These are phyloP conservation scores for Aspergillus sp. DNA, from an alignment of 2,329 filamentous ascomycete species.

Conservation along the genomic window DNA sequence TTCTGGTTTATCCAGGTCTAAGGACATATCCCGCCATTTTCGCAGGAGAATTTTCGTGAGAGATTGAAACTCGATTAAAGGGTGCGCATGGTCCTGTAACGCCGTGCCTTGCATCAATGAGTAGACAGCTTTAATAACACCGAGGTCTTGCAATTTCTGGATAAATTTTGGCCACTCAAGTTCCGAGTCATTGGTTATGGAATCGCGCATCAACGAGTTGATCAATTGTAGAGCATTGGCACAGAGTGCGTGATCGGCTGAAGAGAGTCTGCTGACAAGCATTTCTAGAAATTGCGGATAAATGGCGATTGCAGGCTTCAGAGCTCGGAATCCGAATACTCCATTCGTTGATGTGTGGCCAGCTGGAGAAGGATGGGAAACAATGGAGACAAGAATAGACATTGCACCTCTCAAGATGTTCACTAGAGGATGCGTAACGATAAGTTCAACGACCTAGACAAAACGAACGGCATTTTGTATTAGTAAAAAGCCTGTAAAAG, in stretches of 20 bases:
- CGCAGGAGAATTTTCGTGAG: constrained; percentile 83
- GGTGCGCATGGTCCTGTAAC: constrained; percentile 84
- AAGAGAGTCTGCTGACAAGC: constrained; percentile 86
- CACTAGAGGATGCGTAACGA: constrained; percentile 92
- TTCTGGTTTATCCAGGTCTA: constrained; percentile 84
- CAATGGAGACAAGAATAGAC: constrained; percentile 91
- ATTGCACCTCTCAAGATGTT: constrained; percentile 97
- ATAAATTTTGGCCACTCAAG: constrained; percentile 96
- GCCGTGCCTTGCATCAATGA: constrained; percentile 92
- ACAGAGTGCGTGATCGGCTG: constrained; percentile 91
- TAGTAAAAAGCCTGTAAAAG: background rate
- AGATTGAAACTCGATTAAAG: constrained; percentile 88
- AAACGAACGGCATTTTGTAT: constrained; percentile 3
- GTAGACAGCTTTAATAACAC: constrained; percentile 88
- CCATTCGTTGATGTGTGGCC: constrained; percentile 55
- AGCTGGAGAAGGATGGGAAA: constrained; percentile 74
- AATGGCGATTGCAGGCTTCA: constrained; percentile 87
- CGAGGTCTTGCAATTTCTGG: constrained; percentile 87
- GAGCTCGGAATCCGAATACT: constrained; percentile 80
- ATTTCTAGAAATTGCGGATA: constrained; percentile 94
- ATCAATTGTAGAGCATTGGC: constrained; percentile 93
- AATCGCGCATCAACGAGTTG: constrained; percentile 91
- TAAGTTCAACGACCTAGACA: constrained; percentile 75
- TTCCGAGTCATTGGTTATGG: constrained; percentile 72
- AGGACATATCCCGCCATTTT: constrained; percentile 82